phyloP scores from a whole-genome alignment of 2,329 filamentous ascomycete genomes.

The Aspergillus ruber region DNA sequence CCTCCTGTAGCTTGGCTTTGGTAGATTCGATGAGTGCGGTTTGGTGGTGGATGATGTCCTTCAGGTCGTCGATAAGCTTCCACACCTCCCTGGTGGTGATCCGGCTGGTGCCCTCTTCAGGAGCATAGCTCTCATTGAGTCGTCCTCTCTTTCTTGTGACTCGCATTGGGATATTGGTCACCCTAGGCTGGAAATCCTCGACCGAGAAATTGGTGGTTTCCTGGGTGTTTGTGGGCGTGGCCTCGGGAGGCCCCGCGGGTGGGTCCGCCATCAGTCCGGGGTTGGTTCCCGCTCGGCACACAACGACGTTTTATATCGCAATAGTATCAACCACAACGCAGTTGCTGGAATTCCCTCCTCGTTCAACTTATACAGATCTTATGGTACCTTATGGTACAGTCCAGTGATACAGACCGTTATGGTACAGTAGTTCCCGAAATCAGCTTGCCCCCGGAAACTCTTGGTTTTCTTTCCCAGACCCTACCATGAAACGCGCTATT shows the following conservation, averaged over 20 bases:
- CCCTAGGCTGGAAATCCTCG: slow-evolving; percentile 4
- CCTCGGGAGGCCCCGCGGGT: slow-evolving; percentile 1
- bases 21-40: neutral
- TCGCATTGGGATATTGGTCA: neutral
- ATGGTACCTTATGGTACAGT: no score
- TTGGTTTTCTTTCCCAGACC: no score
- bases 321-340: no score
- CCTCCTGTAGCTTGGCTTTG: slow-evolving; percentile 5
- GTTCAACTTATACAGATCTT: no score
- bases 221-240: slow-evolving; percentile 7
- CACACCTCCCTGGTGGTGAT: slow-evolving; percentile 3
- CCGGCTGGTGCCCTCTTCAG: neutral
- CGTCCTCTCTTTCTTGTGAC: neutral
- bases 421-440: no score
- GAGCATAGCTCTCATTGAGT: neutral
- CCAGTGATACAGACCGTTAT: no score
- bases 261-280: no score
- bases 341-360: no score
- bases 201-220: slow-evolving; percentile 5
- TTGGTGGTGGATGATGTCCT: slow-evolving; percentile 1
- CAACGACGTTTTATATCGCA: no score
- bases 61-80: slow-evolving; percentile 2
- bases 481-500: no score
- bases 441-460: no score
- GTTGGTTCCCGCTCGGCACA: no score